phyloP scores from a whole-genome alignment of 2,329 filamentous ascomycete species.

The Pseudogymnoascus sp. region DNA sequence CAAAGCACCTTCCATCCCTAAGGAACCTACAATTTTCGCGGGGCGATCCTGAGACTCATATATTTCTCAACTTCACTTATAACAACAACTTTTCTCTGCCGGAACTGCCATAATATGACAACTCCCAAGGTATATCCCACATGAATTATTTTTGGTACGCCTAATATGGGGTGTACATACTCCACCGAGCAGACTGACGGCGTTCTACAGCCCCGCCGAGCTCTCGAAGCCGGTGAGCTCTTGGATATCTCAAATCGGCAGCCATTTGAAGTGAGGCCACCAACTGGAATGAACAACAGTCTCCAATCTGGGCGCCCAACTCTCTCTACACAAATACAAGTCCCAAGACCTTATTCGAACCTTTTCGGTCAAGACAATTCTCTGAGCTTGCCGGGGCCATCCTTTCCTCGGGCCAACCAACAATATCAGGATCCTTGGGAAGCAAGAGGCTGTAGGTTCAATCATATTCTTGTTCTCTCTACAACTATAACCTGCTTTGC shows the following conservation, averaged over 20 bases:
- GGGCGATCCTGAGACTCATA: background rate
- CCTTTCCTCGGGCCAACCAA: background rate
- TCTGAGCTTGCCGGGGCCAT: background rate
- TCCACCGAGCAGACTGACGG: background rate
- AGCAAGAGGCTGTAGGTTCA: background rate
- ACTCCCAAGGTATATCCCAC: background rate
- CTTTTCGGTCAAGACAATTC: background rate
- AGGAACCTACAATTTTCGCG: background rate
- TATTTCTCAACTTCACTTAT: background rate
- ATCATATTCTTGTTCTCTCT: background rate
- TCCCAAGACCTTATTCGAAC: background rate
- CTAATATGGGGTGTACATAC: background rate
- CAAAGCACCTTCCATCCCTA: background rate
- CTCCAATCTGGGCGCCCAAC: background rate
- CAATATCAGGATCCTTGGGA: background rate
- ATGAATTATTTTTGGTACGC: background rate
- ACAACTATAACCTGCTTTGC: background rate
- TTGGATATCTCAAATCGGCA: background rate
- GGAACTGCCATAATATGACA: background rate
- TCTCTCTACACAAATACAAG: background rate
- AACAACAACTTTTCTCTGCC: background rate
- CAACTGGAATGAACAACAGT: background rate
- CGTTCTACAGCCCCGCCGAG: background rate
- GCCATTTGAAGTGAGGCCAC: background rate
- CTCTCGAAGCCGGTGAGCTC: background rate